phyloP scores from a whole-genome alignment of 2,329 filamentous ascomycete species.

The Xylaria sp. region DNA sequence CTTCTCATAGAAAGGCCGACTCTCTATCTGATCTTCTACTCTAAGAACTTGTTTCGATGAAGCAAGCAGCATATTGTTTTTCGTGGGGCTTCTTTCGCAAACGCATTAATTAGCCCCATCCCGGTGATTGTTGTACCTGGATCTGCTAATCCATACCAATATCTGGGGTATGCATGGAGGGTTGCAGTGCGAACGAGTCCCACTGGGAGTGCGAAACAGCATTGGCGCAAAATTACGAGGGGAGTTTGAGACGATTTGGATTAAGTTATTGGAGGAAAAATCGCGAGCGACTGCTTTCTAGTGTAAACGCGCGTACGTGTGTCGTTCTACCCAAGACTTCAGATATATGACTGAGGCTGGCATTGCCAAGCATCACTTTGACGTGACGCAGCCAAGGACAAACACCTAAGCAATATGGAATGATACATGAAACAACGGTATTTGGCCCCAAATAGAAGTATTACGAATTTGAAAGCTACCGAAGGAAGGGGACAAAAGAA shows the following conservation, averaged over 20 bases:
- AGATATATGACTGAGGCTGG: constrained; percentile 16
- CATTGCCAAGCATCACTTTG: background rate
- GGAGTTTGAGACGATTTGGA: background rate
- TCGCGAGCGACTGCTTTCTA: background rate
- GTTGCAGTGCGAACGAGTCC: constrained; percentile 18
- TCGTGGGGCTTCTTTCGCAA: background rate
- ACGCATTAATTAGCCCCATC: background rate
- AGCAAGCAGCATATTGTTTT: background rate
- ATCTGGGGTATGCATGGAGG: constrained; percentile 28
- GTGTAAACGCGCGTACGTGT: background rate
- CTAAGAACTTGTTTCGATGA: background rate
- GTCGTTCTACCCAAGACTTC: background rate
- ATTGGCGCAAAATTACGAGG: constrained; percentile 32
- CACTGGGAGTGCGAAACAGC: constrained; percentile 5
- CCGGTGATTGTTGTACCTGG: constrained; percentile 9
- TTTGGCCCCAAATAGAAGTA: background rate
- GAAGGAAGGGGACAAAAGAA: background rate
- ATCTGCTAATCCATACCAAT: constrained; percentile 16
- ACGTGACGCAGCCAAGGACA: background rate
- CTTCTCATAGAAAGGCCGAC: background rate
- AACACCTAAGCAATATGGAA: background rate
- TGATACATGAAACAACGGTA: background rate
- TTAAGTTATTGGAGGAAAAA: constrained; percentile 29
- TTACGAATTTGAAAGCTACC: background rate
- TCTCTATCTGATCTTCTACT: background rate